Evolutionary conservation across 345 rosid genomes (phyloP).

Genomic region (Eucalyptus leucophloia): DNA sequence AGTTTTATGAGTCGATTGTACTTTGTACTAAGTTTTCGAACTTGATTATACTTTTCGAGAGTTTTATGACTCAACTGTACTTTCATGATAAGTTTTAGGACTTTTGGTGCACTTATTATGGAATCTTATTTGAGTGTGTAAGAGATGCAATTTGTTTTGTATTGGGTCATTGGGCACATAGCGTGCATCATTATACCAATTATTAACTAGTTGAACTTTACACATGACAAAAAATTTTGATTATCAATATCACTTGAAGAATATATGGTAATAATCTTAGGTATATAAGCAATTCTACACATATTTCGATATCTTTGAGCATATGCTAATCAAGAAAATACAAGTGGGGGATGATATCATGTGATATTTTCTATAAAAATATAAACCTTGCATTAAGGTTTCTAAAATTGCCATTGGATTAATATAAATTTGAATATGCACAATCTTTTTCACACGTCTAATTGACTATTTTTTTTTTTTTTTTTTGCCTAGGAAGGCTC

Average conservation of each 20-base stretch:
- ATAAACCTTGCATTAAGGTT: not conserved
- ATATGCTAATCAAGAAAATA: not conserved
- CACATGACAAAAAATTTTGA: not conserved
- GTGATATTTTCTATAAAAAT: not conserved
- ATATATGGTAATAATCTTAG: not conserved
- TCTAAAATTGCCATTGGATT: not conserved
- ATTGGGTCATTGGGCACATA: not conserved
- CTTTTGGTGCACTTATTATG: accelerated
- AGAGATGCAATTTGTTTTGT: not conserved
- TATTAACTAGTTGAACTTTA: not conserved
- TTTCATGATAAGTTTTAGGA: too few relatives aligned
- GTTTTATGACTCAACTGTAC: accelerated
- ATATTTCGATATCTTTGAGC: not conserved
- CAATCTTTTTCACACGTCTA: not conserved
- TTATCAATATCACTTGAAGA: not conserved
- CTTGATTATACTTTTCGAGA: not conserved
- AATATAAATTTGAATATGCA: not conserved
- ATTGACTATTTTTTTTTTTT: not conserved
- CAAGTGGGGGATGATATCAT: not conserved
- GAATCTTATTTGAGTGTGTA: not conserved
- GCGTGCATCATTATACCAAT: not conserved
- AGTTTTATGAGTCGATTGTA: accelerated
- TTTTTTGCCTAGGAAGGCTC: not conserved
- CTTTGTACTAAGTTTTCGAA: too few relatives aligned
- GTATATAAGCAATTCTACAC: not conserved